Percentiles rank a stretch among this genome's conserved stretches.
These are phyloP conservation scores for Citrullus colocynthis DNA, from an alignment of 306 rosid genomes.

Conservation along the genomic window DNA sequence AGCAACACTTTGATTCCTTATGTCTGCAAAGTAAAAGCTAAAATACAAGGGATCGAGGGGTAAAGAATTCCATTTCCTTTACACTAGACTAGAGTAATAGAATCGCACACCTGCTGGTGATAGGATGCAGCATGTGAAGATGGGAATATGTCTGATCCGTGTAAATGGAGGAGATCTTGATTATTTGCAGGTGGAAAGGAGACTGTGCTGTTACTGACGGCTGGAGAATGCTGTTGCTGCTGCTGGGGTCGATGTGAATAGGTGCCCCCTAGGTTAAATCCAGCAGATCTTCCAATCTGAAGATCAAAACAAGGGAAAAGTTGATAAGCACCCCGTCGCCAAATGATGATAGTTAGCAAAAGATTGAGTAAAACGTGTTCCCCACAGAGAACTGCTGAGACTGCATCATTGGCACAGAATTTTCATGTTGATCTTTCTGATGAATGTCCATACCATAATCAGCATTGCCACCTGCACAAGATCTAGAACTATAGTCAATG, in stretches of 20 bases:
- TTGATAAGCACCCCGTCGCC: not conserved
- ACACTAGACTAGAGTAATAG: not conserved
- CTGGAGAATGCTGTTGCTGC: constrained; percentile 83
- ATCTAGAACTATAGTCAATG: constrained; percentile 24
- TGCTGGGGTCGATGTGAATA: constrained; percentile 78
- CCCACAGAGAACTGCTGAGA: constrained; percentile 83
- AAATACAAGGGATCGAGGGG: not conserved
- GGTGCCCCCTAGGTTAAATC: constrained; percentile 70
- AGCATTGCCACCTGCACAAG: constrained; percentile 58
- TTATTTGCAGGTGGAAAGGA: constrained; percentile 79
- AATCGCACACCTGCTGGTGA: constrained; percentile 72
- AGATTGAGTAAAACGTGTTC: constrained; percentile 13
- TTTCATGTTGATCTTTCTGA: constrained; percentile 97
- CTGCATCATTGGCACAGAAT: constrained; percentile 77
- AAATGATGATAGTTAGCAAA: not conserved
- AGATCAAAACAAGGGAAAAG: not conserved
- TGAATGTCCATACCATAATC: constrained; percentile 87
- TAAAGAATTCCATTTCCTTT: not conserved
- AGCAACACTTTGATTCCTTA: not conserved
- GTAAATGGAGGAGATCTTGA: constrained; percentile 88
- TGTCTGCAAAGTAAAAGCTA: no score
- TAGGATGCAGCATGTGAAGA: constrained; percentile 80
- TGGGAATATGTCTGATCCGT: constrained; percentile 84
- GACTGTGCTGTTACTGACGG: constrained; percentile 64
- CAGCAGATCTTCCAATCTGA: constrained; percentile 91